phyloP scores from a whole-genome alignment of 2,329 filamentous ascomycete species.

The Cercospora brassicicola region DNA sequence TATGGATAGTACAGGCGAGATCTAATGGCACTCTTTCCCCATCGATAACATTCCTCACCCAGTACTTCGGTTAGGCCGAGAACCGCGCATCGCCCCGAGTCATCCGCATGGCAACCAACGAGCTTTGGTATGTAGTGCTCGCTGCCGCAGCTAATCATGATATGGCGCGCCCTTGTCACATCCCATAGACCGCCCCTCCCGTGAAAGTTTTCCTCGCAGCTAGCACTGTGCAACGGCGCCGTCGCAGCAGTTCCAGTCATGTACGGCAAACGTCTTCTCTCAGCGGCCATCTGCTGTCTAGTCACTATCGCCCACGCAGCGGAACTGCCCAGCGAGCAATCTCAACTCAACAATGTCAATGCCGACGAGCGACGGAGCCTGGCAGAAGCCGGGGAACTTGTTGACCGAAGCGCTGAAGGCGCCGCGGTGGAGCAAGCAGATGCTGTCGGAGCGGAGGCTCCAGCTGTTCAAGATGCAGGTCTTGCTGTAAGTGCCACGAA shows the following conservation, averaged over 20 bases:
- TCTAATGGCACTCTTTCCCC: background rate
- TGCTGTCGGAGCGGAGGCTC: background rate
- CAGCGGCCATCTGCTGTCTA: background rate
- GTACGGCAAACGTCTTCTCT: background rate
- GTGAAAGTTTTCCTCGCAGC: background rate
- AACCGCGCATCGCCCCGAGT: background rate
- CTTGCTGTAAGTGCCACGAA: background rate
- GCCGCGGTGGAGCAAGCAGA: background rate
- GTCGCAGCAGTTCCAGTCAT: background rate
- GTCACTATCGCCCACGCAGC: background rate
- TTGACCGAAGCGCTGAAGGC: background rate
- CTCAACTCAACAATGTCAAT: background rate
- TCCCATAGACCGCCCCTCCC: background rate
- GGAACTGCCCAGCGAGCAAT: background rate
- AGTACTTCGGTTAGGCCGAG: background rate
- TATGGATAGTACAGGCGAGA: background rate
- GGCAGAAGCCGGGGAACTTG: background rate
- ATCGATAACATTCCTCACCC: background rate
- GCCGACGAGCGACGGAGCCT: background rate
- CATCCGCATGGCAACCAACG: slow-evolving; percentile 1
- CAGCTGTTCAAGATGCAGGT: background rate
- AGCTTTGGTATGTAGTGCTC: background rate
- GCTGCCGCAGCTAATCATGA: background rate
- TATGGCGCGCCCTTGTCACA: background rate
- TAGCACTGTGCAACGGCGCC: background rate